Evolutionary conservation across 164 flowering plant genomes (phyloP), one percentile per base, ranked within the genome.

Genomic region (Tetrastigma voinierianum): DNA sequence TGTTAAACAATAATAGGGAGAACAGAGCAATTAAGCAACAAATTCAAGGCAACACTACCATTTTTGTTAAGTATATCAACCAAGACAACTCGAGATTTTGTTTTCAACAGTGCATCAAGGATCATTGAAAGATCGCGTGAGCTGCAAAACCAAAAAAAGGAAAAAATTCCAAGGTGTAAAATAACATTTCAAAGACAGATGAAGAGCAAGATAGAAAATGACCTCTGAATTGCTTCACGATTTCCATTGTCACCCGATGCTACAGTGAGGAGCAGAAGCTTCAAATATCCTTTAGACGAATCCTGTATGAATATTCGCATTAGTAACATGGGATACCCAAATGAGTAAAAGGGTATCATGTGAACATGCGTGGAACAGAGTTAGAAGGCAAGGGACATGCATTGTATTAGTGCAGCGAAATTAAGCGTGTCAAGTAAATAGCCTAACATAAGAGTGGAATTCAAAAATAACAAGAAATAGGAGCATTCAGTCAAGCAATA

Each of bases 111-210:
- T 21, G 98, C 99, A 83, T 90, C 99, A 77, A 95, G 96, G 65
- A 95, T 85, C 88, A 95, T 89, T 48, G 99, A 95, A 70, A 95
- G 90, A 71, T 90, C 97, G 74, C 98, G 82, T 59, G 87, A 88
- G 76, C 99, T 95, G 90, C 75, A 77, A 67, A 63, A 76, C 19
- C 60, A 23, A 61, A 46, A 74, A 64, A 32, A 10, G 15, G 16
- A 9, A 11, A 21, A 13, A 19, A 64, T 4, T n/a, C 24, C 20
- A 18, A 19, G 9, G 5, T 17, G 9, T 10, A 43, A 44, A 14
- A 52, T 1, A 14, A 20, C 49, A 52, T 16, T 5, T 64, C 20
- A 47, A n/a, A n/a, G n/a, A n/a, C n/a, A 55, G 46, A 63, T 18
- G 11, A 69, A 51, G 47, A 40, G 51, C 46, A 74, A 69, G 59